Percentiles rank a stretch among this genome's conserved stretches.
phyloP scores from a whole-genome alignment of 1,284 basidiomycete genomes.

The Agaricales sp. region DNA sequence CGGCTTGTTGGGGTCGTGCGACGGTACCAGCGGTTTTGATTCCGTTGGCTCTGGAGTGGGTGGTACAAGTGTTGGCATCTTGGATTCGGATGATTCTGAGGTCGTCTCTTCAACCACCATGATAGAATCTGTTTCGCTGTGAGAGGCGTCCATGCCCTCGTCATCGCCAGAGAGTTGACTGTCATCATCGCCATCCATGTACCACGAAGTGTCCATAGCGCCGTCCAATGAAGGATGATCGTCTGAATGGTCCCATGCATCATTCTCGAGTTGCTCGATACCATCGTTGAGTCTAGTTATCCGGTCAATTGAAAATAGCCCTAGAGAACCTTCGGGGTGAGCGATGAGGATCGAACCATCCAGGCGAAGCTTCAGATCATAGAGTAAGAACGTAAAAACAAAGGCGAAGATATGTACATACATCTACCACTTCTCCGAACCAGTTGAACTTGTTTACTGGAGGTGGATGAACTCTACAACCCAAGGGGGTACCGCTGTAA shows the following conservation, averaged over 20 bases:
- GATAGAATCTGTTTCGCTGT: slow-evolving; percentile 18
- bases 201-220: slow-evolving; percentile 26
- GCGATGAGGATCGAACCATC: slow-evolving; percentile 62
- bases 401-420: slow-evolving; percentile 25
- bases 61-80: too few relatives aligned
- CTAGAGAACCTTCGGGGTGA: slow-evolving; percentile 40
- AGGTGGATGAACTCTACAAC: too few relatives aligned
- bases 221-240: slow-evolving; percentile 28
- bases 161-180: slow-evolving; percentile 6
- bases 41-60: too few relatives aligned
- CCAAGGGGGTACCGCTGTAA: too few relatives aligned
- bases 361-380: slow-evolving; percentile 42
- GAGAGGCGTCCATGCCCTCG: slow-evolving; percentile 6
- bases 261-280: slow-evolving; percentile 68
- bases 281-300: slow-evolving; percentile 67
- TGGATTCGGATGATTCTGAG: too few relatives aligned
- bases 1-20: slow-evolving; percentile 11
- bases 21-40: too few relatives aligned
- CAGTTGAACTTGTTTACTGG: slow-evolving; percentile 40
- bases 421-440: slow-evolving; percentile 73
- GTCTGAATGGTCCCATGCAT: slow-evolving; percentile 52
- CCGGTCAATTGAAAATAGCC: slow-evolving; percentile 47
- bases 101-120: slow-evolving; percentile 20
- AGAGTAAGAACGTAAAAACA: slow-evolving; percentile 4
- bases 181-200: slow-evolving; percentile 18